Evolutionary conservation across 225 moss, liverwort and hornwort species (phyloP).

Genomic region (Pseudoscleropodium purum): DNA sequence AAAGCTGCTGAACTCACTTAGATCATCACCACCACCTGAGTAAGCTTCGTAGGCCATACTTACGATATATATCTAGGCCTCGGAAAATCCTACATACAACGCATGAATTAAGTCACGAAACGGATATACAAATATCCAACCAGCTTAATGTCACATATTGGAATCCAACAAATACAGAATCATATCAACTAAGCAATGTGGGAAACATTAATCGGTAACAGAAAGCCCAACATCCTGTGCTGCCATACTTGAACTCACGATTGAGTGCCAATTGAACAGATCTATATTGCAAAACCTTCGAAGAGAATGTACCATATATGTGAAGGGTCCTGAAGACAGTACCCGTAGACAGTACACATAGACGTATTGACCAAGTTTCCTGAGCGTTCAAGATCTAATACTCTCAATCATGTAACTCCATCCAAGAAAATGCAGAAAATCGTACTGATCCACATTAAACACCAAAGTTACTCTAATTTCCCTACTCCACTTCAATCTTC

Average conservation of each 20-base stretch:
- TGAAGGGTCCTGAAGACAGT: background rate
- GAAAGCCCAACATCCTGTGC: background rate
- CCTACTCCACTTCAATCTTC: background rate
- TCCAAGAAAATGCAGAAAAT: background rate
- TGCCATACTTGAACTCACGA: background rate
- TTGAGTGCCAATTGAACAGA: background rate
- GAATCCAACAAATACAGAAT: background rate
- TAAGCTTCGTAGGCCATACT: conserved; percentile 71
- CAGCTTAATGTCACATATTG: background rate
- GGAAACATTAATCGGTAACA: background rate
- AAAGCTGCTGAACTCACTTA: conserved; percentile 61
- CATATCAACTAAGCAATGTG: background rate
- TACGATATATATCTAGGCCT: background rate
- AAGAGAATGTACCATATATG: background rate
- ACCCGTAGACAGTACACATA: background rate
- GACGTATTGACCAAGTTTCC: background rate
- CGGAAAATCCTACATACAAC: background rate
- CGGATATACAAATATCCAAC: background rate
- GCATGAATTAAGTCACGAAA: background rate
- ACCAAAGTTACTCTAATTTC: background rate
- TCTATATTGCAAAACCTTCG: background rate
- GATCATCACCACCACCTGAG: conserved; percentile 64
- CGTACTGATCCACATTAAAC: background rate
- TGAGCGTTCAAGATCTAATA: background rate
- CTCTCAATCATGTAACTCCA: background rate